These are phyloP conservation scores for Talaromyces proteolyticus DNA, from an alignment of 495 filamentous ascomycete species.

Conservation along the genomic window DNA sequence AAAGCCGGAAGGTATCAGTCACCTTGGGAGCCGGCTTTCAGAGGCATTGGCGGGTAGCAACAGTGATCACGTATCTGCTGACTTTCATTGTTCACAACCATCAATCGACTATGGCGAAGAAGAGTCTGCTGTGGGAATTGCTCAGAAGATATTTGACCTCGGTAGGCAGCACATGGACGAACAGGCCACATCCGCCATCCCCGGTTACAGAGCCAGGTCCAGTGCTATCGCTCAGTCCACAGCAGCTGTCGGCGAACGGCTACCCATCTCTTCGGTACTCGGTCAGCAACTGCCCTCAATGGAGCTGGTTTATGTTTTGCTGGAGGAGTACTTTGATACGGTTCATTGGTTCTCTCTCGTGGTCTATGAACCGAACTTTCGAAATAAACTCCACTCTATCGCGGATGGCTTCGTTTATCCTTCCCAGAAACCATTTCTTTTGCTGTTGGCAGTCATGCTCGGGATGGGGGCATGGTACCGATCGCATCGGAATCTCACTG, in stretches of 20 bases:
- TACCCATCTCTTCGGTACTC: constrained; percentile 15
- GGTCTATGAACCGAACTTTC: constrained; percentile 24
- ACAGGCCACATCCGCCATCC: constrained; percentile 23
- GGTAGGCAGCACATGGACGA: constrained; percentile 17
- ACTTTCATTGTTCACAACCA: not conserved
- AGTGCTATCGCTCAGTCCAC: not conserved
- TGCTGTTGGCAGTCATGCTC: constrained; percentile 21
- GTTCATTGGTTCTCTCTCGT: constrained; percentile 31
- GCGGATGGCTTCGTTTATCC: constrained; percentile 19
- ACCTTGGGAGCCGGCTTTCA: constrained; percentile 4
- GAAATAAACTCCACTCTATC: constrained; percentile 16
- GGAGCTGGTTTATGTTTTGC: constrained; percentile 11
- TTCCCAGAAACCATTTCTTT: constrained; percentile 20
- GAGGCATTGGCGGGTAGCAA: not conserved
- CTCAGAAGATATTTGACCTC: constrained; percentile 18
- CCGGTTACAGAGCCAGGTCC: constrained; percentile 16
- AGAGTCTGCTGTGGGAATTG: constrained; percentile 20
- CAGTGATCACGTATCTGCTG: not conserved
- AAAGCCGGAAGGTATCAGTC: not conserved
- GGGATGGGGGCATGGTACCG: constrained; percentile 28
- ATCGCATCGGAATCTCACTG: constrained; percentile 10
- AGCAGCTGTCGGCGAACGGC: constrained; percentile 3
- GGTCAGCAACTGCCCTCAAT: constrained; percentile 15
- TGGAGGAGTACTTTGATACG: constrained; percentile 26
- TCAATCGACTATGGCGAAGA: constrained; percentile 16